Evolutionary conservation across 192 early-diverging fungal genomes (phyloP), one percentile per base, ranked within the genome.

Genomic region (Linnemannia zychae): DNA sequence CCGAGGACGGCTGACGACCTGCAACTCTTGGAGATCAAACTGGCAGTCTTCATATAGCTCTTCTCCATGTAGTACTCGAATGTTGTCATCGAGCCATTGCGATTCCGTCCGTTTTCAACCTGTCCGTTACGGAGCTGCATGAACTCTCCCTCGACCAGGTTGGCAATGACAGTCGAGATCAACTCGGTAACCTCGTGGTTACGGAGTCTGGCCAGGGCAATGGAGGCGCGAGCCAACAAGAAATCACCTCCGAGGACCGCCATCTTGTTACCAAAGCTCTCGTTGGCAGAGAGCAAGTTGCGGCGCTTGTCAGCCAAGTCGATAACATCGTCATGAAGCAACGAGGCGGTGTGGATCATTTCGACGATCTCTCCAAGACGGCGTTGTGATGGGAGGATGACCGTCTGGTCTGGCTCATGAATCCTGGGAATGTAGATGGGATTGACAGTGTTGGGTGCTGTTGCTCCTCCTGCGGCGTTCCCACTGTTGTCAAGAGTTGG

Each of bases 81-180:
- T 4, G 93, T 90, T 20, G 87, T 88, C 84, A 84, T 88, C 38
- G 65, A 46, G 20, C 76, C 74, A 13, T 49, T 73, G 9, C 46
- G 20, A 46, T 66, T 75, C 74, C 53, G 65, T 74, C 80, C 77
- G 13, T 87, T 81, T 63, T 81, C 86, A 18, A 79, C 70, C 74
- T 86, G 82, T 31, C 78, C 75, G 67, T 88, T 86, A 18, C 86
- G 84, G 12, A 99, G 90, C 87, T 98, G 98, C 96, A 98, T 98
- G 71, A 99, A 97, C 88, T 99, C 98, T 28, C 98, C 98, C 78
- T 99, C 98, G 0, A 98, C 97, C 49, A 98, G 90, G 75, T 98
- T 95, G 28, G 95, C 93, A 86, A 99, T 97, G 57, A 96, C 95
- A 12, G 97, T 97, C 66, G 96, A 94, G 83, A 98, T 93, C 31